Percentiles rank a stretch among this genome's conserved stretches.
phyloP scores from a whole-genome alignment of 495 filamentous ascomycete genomes.

The Podospora comata region DNA sequence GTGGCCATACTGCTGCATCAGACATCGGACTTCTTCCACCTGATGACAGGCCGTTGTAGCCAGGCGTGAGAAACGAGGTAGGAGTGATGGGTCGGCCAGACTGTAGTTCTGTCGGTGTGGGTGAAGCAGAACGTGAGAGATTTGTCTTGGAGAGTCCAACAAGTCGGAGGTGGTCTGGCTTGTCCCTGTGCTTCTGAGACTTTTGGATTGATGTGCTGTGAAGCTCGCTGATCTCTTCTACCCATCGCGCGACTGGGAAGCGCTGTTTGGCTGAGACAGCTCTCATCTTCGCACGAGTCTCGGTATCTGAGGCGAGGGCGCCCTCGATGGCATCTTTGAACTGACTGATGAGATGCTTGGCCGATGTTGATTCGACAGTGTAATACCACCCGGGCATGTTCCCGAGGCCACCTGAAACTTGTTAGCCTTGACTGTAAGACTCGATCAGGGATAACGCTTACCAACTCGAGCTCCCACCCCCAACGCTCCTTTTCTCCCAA shows the following conservation, averaged over 20 bases:
- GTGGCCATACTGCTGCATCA: slow-evolving; percentile 6
- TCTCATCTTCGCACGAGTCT: slow-evolving; percentile 64
- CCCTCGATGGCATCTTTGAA: slow-evolving; percentile 67
- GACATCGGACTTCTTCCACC: slow-evolving; percentile 9
- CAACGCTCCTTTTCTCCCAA: slow-evolving; percentile 71
- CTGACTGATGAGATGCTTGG: slow-evolving; percentile 64
- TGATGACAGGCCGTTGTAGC: slow-evolving; percentile 31
- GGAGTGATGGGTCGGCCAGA: slow-evolving; percentile 12
- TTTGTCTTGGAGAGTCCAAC: slow-evolving; percentile 1
- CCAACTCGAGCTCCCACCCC: slow-evolving; percentile 67
- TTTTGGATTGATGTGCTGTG: slow-evolving; percentile 51
- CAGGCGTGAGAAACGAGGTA: slow-evolving; percentile 13
- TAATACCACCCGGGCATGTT: slow-evolving; percentile 76
- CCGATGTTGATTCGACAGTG: slow-evolving; percentile 63
- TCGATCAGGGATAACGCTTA: slow-evolving; percentile 39
- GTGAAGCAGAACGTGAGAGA: slow-evolving; percentile 13
- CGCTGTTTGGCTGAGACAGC: slow-evolving; percentile 71
- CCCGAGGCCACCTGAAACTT: slow-evolving; percentile 52
- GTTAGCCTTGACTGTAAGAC: background rate
- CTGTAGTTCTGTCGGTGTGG: slow-evolving; percentile 17
- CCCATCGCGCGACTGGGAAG: slow-evolving; percentile 68
- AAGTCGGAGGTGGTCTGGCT: slow-evolving; percentile 12
- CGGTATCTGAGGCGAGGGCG: slow-evolving; percentile 57
- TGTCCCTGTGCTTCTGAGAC: slow-evolving; percentile 29
- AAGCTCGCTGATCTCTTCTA: slow-evolving; percentile 58